These are phyloP conservation scores for Thraustotheca clavata DNA, from an alignment of 352 stramenopile genomes.

Conservation along the genomic window DNA sequence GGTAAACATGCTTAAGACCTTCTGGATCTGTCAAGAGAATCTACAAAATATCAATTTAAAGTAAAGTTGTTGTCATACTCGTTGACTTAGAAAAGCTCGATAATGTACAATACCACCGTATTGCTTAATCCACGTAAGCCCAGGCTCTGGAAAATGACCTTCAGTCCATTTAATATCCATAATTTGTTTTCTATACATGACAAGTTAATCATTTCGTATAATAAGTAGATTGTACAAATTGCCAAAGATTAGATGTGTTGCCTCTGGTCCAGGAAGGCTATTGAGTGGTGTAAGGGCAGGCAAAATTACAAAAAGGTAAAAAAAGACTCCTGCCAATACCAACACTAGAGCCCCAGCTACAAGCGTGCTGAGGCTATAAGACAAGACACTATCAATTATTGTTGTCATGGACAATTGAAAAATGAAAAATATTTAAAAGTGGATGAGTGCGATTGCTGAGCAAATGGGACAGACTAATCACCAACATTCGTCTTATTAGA, in stretches of 20 bases:
- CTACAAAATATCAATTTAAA: not conserved
- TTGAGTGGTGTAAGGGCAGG: constrained; percentile 3
- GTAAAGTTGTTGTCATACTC: not conserved
- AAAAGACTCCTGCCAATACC: not conserved
- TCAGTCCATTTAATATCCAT: constrained; percentile 18
- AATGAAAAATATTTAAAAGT: not conserved
- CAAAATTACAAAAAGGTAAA: constrained; percentile 6
- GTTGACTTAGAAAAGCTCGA: not conserved
- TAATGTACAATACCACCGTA: constrained; percentile 18
- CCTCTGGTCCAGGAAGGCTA: not conserved
- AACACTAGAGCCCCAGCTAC: not conserved
- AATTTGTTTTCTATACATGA: constrained; percentile 13
- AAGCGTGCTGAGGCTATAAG: not conserved
- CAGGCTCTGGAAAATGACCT: constrained; percentile 13
- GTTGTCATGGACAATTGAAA: not conserved
- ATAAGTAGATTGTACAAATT: not conserved
- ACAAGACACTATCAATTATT: not conserved
- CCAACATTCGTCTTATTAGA: no score
- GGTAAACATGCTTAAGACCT: constrained; percentile 16
- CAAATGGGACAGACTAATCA: no score
- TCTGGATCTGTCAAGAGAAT: constrained; percentile 17
- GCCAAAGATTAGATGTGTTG: constrained; percentile 7
- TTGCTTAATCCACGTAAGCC: constrained; percentile 3
- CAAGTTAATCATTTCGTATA: not conserved
- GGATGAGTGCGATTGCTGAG: no score